Conservation (phyloP, 1,139 yeast genomes). For the Suhomyces terraborum region DNA sequence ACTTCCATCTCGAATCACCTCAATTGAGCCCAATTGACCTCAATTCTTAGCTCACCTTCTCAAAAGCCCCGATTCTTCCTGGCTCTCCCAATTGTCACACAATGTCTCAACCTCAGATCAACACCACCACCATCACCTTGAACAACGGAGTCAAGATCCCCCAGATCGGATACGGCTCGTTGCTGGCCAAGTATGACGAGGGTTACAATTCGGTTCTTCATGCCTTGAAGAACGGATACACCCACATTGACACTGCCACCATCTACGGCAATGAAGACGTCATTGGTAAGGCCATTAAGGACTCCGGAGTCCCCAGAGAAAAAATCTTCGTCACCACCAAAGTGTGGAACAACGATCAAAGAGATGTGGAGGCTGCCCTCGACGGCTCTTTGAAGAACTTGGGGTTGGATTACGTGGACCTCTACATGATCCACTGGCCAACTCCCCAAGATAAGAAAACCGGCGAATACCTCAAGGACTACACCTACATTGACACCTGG, state of each 20-base stretch:
- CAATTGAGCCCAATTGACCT: too few species aligned
- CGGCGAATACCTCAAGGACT: conserved; percentile 25
- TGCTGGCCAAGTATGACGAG: conserved; percentile 65
- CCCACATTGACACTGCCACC: conserved; percentile 80
- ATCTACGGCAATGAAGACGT: conserved; percentile 65
- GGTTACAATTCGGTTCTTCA: conserved; percentile 60
- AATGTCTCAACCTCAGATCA: conserved; percentile 17
- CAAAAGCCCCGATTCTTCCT: too few species aligned
- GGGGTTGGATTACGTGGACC: conserved; percentile 78
- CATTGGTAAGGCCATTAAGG: conserved; percentile 66
- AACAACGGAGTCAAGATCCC: conserved; percentile 71
- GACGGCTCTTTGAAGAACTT: conserved; percentile 64
- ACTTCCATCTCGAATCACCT: too few species aligned
- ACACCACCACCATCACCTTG: conserved; percentile 39
- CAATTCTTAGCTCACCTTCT: too few species aligned
- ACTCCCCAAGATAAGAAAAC: conserved; percentile 46
- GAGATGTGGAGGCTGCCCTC: conserved; percentile 59
- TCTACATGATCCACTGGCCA: conserved; percentile 90
- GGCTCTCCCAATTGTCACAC: background rate
- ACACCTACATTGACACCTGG: conserved; percentile 62
- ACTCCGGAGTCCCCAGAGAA: conserved; percentile 67
- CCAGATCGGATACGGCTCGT: conserved; percentile 76
- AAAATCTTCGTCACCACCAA: conserved; percentile 80
- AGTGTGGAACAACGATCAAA: conserved; percentile 70
- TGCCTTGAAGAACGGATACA: conserved; percentile 71